phyloP scores from a whole-genome alignment of 2,329 filamentous ascomycete genomes.

The Talaromyces sp. region DNA sequence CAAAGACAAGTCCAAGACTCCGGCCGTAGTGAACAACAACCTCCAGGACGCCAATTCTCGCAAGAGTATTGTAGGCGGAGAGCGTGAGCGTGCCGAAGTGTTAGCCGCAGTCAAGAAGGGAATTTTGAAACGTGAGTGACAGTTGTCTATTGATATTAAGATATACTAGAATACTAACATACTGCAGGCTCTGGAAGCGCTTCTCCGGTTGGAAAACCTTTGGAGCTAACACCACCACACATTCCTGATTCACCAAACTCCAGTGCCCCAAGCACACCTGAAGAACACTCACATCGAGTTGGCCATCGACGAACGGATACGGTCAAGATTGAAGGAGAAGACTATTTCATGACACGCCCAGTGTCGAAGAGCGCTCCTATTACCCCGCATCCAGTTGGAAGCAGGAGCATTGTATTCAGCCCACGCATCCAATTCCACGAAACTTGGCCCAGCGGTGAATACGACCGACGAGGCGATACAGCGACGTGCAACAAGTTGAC shows the following conservation, averaged over 20 bases:
- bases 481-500: constrained; percentile 97
- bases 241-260: constrained; percentile 76
- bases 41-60: constrained; percentile 43
- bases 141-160: background rate
- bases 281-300: constrained; percentile 58
- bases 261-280: constrained; percentile 83
- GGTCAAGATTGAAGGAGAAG: constrained; percentile 73
- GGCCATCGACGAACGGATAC: constrained; percentile 65
- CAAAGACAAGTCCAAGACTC: constrained; percentile 56
- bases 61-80: constrained; percentile 87
- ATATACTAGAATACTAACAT: background rate
- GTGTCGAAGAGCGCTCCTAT: constrained; percentile 68
- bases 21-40: constrained; percentile 40
- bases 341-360: constrained; percentile 77
- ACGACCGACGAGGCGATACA: constrained; percentile 92
- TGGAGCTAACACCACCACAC: constrained; percentile 49
- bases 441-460: constrained; percentile 92
- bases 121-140: constrained; percentile 77
- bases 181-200: constrained; percentile 60
- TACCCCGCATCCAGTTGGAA: constrained; percentile 38
- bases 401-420: constrained; percentile 69
- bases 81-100: constrained; percentile 85
- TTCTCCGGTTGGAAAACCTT: constrained; percentile 63
- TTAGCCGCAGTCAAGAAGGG: constrained; percentile 91
- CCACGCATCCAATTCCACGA: constrained; percentile 93